phyloP scores from a whole-genome alignment of 352 stramenopile genomes.

The Thalassiosira livingstoniorum region DNA sequence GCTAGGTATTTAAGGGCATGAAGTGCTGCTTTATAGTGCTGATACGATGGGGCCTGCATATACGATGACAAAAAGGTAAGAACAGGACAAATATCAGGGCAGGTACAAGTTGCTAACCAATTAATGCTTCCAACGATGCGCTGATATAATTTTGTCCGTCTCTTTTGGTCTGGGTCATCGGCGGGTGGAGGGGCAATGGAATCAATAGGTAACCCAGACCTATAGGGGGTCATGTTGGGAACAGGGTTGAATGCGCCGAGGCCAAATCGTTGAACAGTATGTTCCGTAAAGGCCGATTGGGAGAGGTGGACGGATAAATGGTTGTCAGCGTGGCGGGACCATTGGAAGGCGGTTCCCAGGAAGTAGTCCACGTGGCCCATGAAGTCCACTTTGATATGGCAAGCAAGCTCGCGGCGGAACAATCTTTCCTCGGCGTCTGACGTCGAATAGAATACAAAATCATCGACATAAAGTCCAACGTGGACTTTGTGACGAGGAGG shows the following conservation, averaged over 20 bases:
- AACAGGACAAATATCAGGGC: background rate
- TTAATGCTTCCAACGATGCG: constrained; percentile 27
- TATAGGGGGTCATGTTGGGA: constrained; percentile 37
- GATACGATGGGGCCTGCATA: too few species aligned
- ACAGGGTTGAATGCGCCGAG: constrained; percentile 8
- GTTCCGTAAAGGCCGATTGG: constrained; percentile 35
- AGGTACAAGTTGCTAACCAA: constrained; percentile 20
- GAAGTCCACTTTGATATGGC: constrained; percentile 25
- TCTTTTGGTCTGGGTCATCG: constrained; percentile 13
- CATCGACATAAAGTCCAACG: constrained; percentile 18
- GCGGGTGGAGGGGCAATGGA: constrained; percentile 7
- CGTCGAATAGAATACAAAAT: constrained; percentile 23
- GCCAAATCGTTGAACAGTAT: constrained; percentile 21
- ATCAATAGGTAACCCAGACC: constrained; percentile 36
- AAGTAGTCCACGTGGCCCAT: constrained; percentile 36
- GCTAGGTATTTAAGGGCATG: background rate
- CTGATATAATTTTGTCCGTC: constrained; percentile 21
- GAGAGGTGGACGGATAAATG: constrained; percentile 21
- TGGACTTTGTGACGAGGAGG: background rate
- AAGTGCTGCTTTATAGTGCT: too few species aligned
- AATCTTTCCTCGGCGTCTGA: constrained; percentile 5
- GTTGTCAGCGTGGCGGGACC: constrained; percentile 2
- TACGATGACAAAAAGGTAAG: too few species aligned
- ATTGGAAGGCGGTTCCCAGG: constrained; percentile 30
- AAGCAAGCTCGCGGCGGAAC: background rate